A percentile compares a stretch with the other conserved stretches of the same genome.
Evolutionary conservation across 2,329 filamentous ascomycete species (phyloP).

Genomic region (Stagonosporopsis cucurbitacearum): DNA sequence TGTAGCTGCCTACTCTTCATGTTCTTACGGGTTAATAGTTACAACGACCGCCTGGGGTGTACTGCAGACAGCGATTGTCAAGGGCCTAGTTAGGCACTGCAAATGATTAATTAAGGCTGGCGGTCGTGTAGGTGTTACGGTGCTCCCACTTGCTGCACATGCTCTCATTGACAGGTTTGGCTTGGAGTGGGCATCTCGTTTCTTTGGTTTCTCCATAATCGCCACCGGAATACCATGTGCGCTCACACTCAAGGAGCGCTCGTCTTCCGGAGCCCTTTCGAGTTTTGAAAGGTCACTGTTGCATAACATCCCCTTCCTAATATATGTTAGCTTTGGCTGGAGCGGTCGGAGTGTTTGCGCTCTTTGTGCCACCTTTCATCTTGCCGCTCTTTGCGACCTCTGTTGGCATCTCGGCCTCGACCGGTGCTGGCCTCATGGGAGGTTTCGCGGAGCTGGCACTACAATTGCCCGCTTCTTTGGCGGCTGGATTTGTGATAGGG

Average conservation of each 20-base stretch:
- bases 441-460: constrained; percentile 33
- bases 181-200: constrained; percentile 42
- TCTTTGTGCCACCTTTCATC: constrained; percentile 42
- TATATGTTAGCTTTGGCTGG: constrained; percentile 37
- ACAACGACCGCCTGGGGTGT: constrained; percentile 66
- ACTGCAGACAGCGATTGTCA: constrained; percentile 63
- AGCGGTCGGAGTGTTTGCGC: constrained; percentile 34
- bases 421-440: constrained; percentile 26
- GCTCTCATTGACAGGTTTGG: constrained; percentile 34
- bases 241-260: constrained; percentile 35
- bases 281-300: constrained; percentile 7
- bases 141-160: constrained; percentile 37
- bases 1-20: constrained; percentile 54
- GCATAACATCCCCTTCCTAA: constrained; percentile 31
- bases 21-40: constrained; percentile 61
- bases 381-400: constrained; percentile 13
- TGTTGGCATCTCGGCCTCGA: constrained; percentile 10
- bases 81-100: constrained; percentile 42
- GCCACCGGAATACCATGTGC: constrained; percentile 35
- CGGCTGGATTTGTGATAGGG: constrained; percentile 37
- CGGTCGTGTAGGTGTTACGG: constrained; percentile 36
- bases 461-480: constrained; percentile 38
- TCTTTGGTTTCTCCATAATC: constrained; percentile 35
- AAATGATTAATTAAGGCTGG: constrained; percentile 41
- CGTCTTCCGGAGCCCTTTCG: constrained; percentile 9